Evolutionary conservation across 176 grass and related monocot genomes (phyloP), one percentile per base, ranked within the genome.

Genomic region (Triticum monococcum): DNA sequence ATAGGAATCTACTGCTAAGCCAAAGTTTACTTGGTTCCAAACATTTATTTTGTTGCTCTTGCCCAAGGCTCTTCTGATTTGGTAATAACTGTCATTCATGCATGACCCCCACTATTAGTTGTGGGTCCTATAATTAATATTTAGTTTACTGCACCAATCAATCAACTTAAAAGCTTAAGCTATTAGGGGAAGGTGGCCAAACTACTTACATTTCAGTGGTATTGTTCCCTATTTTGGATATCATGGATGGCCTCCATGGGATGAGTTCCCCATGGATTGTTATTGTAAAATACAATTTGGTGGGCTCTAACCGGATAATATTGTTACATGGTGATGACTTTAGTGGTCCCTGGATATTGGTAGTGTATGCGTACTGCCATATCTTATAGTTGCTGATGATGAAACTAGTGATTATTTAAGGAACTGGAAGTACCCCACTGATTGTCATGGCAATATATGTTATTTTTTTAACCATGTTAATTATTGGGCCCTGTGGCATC

Each of bases 141-240:
- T 43, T 68, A 67, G 22, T 81, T 76, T 3, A 38, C 14, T 61
- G 77, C 69, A 76, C 66, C 71, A 43, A 35, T 26, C 25, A 78
- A 54, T 16, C 46, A 57, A 11, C 17, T 33, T 63, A 45, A 41
- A 82, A 66, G 30, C 24, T 77, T 69, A 69, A 50, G 48, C 54
- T 77, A 18, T 80, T 73, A 54, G 5, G 20, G 37, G 20, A 86
- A 82, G 26, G 56, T 70, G 46, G 46, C 16, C 25, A 70, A 69
- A 72, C 12, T 61, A 60, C 62, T 66, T 28, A 9, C 7, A 65
- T 33, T 86, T 32, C 23, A 57, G 28, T 66, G 13, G 1, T 32
- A 18, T 13, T 70, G 72, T 62, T 90, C 64, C 63, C 61, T 48
- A 8, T 61, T 46, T 56, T 7, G 16, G 35, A 86, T 80, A 64